A percentile compares a stretch with the other conserved stretches of the same genome.
Conservation (phyloP, 352 stramenopile genomes). For the Pythium vanterpoolii region DNA sequence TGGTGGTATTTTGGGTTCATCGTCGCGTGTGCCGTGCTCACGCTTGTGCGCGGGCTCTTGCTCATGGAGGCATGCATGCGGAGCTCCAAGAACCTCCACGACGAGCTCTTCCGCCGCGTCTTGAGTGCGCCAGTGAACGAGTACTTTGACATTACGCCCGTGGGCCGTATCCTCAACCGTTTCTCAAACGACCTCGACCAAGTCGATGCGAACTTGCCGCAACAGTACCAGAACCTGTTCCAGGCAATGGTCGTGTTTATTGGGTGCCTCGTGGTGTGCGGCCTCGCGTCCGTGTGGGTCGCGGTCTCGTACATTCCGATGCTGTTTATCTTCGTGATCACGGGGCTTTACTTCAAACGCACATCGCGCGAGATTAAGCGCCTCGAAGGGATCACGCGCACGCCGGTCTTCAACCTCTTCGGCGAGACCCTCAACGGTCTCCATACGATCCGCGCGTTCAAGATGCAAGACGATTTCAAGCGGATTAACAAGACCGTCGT, state of each 20-base stretch:
- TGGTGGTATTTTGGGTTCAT: conserved; percentile 50
- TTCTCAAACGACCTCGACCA: conserved; percentile 48
- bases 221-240: conserved; percentile 42
- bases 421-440: conserved; percentile 90
- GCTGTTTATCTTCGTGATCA: conserved; percentile 29
- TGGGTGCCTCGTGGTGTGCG: conserved; percentile 37
- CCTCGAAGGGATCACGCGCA: conserved; percentile 80
- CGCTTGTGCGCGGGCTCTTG: conserved; percentile 36
- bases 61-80: conserved; percentile 51
- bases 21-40: conserved; percentile 26
- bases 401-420: conserved; percentile 90
- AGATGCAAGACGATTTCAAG: conserved; percentile 17
- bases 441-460: conserved; percentile 83
- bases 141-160: conserved; percentile 40
- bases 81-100: conserved; percentile 40
- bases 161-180: conserved; percentile 26
- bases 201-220: conserved; percentile 44
- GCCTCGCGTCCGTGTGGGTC: background rate
- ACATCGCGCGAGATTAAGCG: conserved; percentile 88
- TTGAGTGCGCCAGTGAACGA: conserved; percentile 27
- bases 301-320: conserved; percentile 45
- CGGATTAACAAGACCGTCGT: conserved; percentile 23
- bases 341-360: conserved; percentile 76
- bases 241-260: conserved; percentile 14
- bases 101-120: conserved; percentile 38